Conservation (phyloP, 2,329 filamentous ascomycete genomes). For the Canariomyces notabilis region DNA sequence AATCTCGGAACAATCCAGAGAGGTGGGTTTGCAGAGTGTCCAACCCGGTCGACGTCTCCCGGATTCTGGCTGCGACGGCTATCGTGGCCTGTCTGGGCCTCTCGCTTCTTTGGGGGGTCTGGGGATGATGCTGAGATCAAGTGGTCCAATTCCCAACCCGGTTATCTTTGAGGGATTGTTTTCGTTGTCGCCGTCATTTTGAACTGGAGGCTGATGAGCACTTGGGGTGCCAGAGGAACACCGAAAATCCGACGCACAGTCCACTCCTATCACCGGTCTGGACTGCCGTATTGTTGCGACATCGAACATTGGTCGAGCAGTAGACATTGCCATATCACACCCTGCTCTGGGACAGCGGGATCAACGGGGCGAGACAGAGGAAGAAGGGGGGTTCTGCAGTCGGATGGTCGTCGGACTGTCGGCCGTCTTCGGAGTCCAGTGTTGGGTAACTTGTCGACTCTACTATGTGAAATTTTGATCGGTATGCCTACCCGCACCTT, state of each 20-base stretch:
- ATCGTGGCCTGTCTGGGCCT: background rate
- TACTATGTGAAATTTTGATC: slow-evolving; percentile 20
- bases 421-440: background rate
- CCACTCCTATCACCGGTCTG: background rate
- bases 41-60: slow-evolving; percentile 9
- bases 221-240: slow-evolving; percentile 16
- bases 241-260: slow-evolving; percentile 3
- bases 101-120: background rate
- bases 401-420: slow-evolving; percentile 3
- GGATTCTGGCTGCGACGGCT: slow-evolving; percentile 1
- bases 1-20: slow-evolving; percentile 7
- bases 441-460: slow-evolving; percentile 9
- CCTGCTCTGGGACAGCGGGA: slow-evolving; percentile 5
- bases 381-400: slow-evolving; percentile 6
- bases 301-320: background rate
- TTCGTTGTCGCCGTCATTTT: background rate
- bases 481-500: slow-evolving; percentile 20
- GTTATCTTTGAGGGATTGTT: background rate
- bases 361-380: background rate
- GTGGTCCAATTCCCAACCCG: background rate
- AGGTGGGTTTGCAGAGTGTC: slow-evolving; percentile 21
- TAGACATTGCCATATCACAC: background rate
- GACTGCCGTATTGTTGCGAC: background rate
- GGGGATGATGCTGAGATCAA: background rate
- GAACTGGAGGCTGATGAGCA: slow-evolving; percentile 17